phyloP scores from a whole-genome alignment of 1,284 basidiomycete genomes.

The Sporisorium exsertum region DNA sequence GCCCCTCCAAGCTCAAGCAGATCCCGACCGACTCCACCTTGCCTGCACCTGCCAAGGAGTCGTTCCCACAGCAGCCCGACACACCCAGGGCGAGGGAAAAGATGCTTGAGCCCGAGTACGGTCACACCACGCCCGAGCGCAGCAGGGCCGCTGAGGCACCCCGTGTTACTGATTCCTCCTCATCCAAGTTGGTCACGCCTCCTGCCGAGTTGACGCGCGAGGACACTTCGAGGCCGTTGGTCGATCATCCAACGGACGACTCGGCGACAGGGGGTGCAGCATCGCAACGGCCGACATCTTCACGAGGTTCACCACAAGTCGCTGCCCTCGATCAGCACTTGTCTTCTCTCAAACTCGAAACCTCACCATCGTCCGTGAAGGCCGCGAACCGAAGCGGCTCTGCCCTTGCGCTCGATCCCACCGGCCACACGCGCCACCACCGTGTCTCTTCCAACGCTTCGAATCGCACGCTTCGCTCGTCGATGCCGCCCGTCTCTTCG shows the following conservation, averaged over 20 bases:
- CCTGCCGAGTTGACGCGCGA: constrained; percentile 18
- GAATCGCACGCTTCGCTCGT: constrained; percentile 44
- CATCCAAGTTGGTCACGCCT: constrained; percentile 1
- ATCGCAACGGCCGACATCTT: constrained; percentile 4
- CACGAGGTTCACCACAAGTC: constrained; percentile 12
- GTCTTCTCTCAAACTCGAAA: constrained; percentile 24
- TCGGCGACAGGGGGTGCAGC: constrained; percentile 1
- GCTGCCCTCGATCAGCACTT: constrained; percentile 20
- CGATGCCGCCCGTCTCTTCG: constrained; percentile 35
- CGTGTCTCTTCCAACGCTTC: constrained; percentile 49
- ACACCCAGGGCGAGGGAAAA: constrained; percentile 40
- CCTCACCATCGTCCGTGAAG: constrained; percentile 16
- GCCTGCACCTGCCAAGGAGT: constrained; percentile 33
- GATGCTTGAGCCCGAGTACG: constrained; percentile 20
- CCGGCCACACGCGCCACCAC: constrained; percentile 27
- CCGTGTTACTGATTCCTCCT: constrained; percentile 3
- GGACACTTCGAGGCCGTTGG: constrained; percentile 41
- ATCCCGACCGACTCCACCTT: constrained; percentile 19
- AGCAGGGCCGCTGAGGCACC: background rate
- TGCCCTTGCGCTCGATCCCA: constrained; percentile 20
- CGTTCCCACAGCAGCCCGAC: constrained; percentile 32
- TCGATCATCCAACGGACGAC: constrained; percentile 1
- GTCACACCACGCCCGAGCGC: constrained; percentile 7
- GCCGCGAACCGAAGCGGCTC: constrained; percentile 14
- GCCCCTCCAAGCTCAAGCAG: constrained; percentile 27